Evolutionary conservation across 345 rosid genomes (phyloP).

Genomic region (Salix caprea): DNA sequence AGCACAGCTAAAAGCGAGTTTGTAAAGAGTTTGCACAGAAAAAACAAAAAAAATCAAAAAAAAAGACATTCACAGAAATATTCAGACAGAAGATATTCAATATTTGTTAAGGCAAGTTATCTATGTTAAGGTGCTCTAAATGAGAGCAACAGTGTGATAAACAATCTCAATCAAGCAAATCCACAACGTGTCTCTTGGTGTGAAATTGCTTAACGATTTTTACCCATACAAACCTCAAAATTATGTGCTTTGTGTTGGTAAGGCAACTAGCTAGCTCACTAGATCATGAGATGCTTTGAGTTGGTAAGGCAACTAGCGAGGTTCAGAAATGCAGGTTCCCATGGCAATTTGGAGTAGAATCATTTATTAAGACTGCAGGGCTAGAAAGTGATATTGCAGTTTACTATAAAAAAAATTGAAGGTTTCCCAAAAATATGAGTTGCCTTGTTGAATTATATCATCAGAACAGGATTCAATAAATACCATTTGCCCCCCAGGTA

Average conservation of each 20-base stretch:
- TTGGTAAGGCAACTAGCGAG: not conserved
- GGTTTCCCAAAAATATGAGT: not conserved
- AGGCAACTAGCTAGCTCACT: not conserved
- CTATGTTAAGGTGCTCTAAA: not conserved
- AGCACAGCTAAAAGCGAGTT: not conserved
- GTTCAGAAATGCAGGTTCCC: not conserved
- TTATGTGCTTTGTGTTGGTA: not conserved
- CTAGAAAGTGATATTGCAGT: not conserved
- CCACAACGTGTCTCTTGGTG: not conserved
- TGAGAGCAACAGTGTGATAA: not conserved
- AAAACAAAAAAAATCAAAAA: not conserved
- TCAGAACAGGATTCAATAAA: not conserved
- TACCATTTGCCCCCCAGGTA: not conserved
- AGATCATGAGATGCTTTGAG: not conserved
- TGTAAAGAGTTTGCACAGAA: not conserved
- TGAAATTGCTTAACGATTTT: not conserved
- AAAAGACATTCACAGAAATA: not conserved
- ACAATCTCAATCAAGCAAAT: not conserved
- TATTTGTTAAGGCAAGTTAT: not conserved
- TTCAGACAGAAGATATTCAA: not conserved
- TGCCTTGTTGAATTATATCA: not conserved
- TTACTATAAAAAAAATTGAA: too few relatives aligned
- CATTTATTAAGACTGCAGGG: not conserved
- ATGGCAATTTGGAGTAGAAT: not conserved
- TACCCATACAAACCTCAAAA: not conserved